Conservation (phyloP, 176 grass and related monocot genomes). For the Tillandsia leiboldiana region DNA sequence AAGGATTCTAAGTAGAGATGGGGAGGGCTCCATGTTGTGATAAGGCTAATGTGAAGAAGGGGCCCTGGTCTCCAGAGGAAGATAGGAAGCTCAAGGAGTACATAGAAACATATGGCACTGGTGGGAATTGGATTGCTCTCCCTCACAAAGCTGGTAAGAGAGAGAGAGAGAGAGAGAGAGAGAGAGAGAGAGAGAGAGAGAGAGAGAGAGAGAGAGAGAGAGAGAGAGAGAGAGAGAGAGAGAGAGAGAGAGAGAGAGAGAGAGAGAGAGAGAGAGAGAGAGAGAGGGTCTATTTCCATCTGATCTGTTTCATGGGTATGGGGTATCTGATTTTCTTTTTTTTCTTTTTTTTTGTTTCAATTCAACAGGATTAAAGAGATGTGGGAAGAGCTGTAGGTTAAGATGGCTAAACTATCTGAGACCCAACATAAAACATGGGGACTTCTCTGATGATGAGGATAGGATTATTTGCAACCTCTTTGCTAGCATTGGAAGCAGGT, state of each 20-base stretch:
- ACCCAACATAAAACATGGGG: constrained; percentile 52
- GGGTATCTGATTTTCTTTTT: not conserved
- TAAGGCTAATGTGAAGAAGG: constrained; percentile 71
- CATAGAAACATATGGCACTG: constrained; percentile 59
- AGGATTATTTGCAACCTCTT: constrained; percentile 57
- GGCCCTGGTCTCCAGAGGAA: constrained; percentile 78
- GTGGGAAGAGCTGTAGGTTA: constrained; percentile 49
- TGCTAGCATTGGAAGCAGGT: constrained; percentile 67
- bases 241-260: constrained; percentile 6
- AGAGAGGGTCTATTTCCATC: not conserved
- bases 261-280: constrained; percentile 1
- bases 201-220: constrained; percentile 5
- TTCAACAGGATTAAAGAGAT: constrained; percentile 39
- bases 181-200: not conserved
- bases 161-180: constrained; percentile 9
- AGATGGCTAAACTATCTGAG: constrained; percentile 60
- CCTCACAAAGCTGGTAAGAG: constrained; percentile 52
- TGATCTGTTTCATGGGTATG: not conserved
- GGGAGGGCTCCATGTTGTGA: constrained; percentile 77
- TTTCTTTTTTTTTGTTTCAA: too few species aligned
- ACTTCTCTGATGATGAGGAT: constrained; percentile 54
- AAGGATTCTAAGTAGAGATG: constrained; percentile 19
- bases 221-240: constrained; percentile 1
- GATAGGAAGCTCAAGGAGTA: constrained; percentile 66
- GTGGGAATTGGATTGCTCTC: constrained; percentile 59